These are phyloP conservation scores for Boeremia lycopersici DNA, from an alignment of 2,329 filamentous ascomycete genomes.

Conservation along the genomic window DNA sequence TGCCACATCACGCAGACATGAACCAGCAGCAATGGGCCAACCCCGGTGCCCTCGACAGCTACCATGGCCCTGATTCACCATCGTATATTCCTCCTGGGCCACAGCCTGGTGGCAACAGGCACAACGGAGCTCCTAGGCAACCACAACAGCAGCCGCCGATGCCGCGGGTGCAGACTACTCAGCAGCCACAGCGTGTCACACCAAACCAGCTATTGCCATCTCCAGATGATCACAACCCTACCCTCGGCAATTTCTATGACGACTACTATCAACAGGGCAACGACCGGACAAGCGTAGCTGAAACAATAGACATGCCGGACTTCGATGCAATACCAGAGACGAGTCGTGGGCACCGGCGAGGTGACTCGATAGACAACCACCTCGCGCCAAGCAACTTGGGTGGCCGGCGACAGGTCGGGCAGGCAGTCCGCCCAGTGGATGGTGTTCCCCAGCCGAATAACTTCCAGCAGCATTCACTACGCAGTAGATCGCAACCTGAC, in stretches of 20 bases:
- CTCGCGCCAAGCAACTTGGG: constrained; percentile 26
- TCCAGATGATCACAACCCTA: constrained; percentile 45
- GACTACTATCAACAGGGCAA: constrained; percentile 50
- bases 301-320: constrained; percentile 67
- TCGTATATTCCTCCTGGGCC: constrained; percentile 44
- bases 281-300: constrained; percentile 48
- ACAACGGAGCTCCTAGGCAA: constrained; percentile 27
- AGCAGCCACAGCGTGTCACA: constrained; percentile 29
- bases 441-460: constrained; percentile 16
- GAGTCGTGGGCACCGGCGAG: constrained; percentile 38
- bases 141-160: constrained; percentile 40
- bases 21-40: constrained; percentile 43
- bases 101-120: constrained; percentile 40
- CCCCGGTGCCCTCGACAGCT: constrained; percentile 41
- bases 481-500: constrained; percentile 71
- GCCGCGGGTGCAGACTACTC: constrained; percentile 28
- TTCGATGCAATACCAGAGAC: constrained; percentile 62
- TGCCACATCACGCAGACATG: constrained; percentile 41
- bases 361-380: constrained; percentile 46
- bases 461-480: constrained; percentile 54
- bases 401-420: constrained; percentile 1
- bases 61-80: constrained; percentile 46
- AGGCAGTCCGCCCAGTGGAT: constrained; percentile 13
- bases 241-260: constrained; percentile 60
- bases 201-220: constrained; percentile 28